Conservation (phyloP, 805 yeast species). For the Maudiozyma serrabonitensis region DNA sequence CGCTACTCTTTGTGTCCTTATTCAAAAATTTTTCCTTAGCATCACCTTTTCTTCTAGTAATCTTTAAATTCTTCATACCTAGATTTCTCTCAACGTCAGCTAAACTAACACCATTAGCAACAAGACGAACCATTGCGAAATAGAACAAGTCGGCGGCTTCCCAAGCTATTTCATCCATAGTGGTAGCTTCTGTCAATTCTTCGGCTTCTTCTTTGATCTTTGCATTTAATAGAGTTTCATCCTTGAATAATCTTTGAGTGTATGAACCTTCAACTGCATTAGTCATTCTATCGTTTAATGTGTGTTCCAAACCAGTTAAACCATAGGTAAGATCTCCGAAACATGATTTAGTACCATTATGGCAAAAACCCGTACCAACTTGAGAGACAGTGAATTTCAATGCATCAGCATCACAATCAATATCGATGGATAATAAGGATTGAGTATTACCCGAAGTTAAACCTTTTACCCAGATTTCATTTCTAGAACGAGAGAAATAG, state of each 20-base stretch:
- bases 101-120: constrained; percentile 68
- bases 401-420: constrained; percentile 91
- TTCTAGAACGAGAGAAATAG: constrained; percentile 78
- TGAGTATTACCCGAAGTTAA: constrained; percentile 95
- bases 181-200: constrained; percentile 78
- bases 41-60: constrained; percentile 90
- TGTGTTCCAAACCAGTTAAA: constrained; percentile 49
- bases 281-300: constrained; percentile 48
- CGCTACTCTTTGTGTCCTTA: constrained; percentile 4
- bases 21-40: constrained; percentile 74
- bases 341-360: constrained; percentile 69
- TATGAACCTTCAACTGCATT: constrained; percentile 89
- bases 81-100: constrained; percentile 77
- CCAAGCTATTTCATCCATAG: constrained; percentile 73
- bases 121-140: constrained; percentile 64
- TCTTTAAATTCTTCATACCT: constrained; percentile 73
- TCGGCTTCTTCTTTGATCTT: constrained; percentile 95
- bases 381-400: constrained; percentile 81
- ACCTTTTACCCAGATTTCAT: constrained; percentile 95
- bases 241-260: constrained; percentile 78
- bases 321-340: constrained; percentile 63
- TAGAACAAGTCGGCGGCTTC: constrained; percentile 91
- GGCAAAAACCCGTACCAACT: constrained; percentile 85
- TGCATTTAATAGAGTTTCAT: constrained; percentile 65
- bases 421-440: constrained; percentile 49